A percentile compares a stretch with the other conserved stretches of the same genome.
These are phyloP conservation scores for Clitocybe nebularis DNA, from an alignment of 1,284 basidiomycete species.

Conservation along the genomic window DNA sequence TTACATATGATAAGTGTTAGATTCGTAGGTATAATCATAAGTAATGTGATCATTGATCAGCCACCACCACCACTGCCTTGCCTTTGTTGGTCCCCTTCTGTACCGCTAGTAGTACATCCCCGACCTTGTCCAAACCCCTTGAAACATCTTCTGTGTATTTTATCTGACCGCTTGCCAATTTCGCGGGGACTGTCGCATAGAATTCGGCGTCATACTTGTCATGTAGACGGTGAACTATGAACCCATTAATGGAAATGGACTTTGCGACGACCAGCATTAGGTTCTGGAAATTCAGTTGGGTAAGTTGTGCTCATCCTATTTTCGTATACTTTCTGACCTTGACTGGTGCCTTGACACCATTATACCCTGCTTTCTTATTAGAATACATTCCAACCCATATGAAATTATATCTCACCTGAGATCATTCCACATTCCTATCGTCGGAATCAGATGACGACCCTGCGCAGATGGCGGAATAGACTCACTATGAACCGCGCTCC, in stretches of 20 bases:
- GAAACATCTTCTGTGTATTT: slow-evolving; percentile 55
- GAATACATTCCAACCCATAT: background rate
- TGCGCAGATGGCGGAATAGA: slow-evolving; percentile 1
- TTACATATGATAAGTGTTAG: too few species aligned
- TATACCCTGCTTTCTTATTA: slow-evolving; percentile 28
- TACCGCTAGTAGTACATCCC: slow-evolving; percentile 49
- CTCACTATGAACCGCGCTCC: slow-evolving; percentile 51
- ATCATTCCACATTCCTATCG: slow-evolving; percentile 35
- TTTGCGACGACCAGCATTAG: slow-evolving; percentile 29
- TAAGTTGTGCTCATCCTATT: too few species aligned
- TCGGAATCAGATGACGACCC: background rate
- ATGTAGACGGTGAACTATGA: slow-evolving; percentile 45
- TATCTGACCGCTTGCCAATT: slow-evolving; percentile 54
- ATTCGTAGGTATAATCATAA: too few species aligned
- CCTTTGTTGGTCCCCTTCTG: slow-evolving; percentile 56
- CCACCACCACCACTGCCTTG: slow-evolving; percentile 52
- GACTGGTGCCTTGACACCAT: slow-evolving; percentile 24
- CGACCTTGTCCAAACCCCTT: slow-evolving; percentile 48
- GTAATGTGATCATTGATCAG: slow-evolving; percentile 37
- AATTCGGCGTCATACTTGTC: slow-evolving; percentile 39
- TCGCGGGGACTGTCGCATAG: slow-evolving; percentile 47
- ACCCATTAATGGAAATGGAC: slow-evolving; percentile 54
- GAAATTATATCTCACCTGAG: slow-evolving; percentile 14
- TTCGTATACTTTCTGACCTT: slow-evolving; percentile 27
- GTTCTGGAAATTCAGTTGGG: too few species aligned